A percentile compares a stretch with the other conserved stretches of the same genome.
These are phyloP conservation scores for Dendrobium chrysotoxum DNA, from an alignment of 106 monocot genomes.

Conservation along the genomic window DNA sequence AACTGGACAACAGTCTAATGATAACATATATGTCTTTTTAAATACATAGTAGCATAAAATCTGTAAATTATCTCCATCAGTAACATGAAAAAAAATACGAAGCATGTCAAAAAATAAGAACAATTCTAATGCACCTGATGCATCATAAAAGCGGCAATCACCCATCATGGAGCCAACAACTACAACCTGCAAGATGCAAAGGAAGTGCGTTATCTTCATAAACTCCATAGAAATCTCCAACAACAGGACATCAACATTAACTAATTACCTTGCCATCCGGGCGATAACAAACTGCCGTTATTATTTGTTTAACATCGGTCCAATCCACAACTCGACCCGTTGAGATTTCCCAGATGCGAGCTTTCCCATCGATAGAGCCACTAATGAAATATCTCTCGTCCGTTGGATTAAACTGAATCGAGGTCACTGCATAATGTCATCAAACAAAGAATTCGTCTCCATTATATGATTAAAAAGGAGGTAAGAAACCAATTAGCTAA, in stretches of 20 bases:
- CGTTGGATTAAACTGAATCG: conserved; percentile 59
- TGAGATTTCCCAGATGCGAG: conserved; percentile 46
- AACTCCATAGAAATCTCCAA: neutral
- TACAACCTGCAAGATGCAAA: conserved; percentile 33
- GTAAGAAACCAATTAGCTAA: neutral
- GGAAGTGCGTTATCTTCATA: neutral
- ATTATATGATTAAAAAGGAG: neutral
- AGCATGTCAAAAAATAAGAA: too few relatives aligned
- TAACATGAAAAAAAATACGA: neutral
- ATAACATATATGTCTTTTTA: too few relatives aligned
- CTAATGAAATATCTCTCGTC: conserved; percentile 57
- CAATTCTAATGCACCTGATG: conserved; percentile 34
- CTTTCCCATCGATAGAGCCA: conserved; percentile 72
- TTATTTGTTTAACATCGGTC: conserved; percentile 54
- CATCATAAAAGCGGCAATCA: conserved; percentile 56
- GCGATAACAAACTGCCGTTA: conserved; percentile 57
- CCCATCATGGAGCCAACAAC: conserved; percentile 59
- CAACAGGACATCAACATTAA: conserved; percentile 2
- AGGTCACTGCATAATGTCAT: conserved; percentile 44
- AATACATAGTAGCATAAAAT: too few relatives aligned
- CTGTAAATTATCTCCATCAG: neutral
- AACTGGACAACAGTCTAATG: too few relatives aligned
- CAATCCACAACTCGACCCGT: conserved; percentile 49
- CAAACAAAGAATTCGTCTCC: neutral
- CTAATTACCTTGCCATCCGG: conserved; percentile 52